These are phyloP conservation scores for Penicillium sp. DNA, from an alignment of 2,329 filamentous ascomycete species.

Conservation along the genomic window DNA sequence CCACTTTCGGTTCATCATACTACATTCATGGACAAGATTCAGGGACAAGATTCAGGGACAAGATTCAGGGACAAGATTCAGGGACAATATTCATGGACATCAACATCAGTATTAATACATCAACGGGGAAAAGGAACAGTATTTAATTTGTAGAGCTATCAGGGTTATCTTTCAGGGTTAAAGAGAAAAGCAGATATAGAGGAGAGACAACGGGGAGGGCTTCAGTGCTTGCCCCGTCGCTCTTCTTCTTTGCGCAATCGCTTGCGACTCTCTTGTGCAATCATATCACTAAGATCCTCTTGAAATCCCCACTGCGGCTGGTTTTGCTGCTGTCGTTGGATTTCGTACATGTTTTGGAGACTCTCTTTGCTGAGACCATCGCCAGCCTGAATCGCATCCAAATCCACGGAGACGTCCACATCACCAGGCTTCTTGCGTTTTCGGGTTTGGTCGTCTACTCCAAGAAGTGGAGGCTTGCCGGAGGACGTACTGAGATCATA, in stretches of 20 bases:
- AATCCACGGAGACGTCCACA: constrained; percentile 87
- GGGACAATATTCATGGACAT: no score
- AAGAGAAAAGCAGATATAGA: neutral
- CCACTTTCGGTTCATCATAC: neutral
- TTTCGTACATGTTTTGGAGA: constrained; percentile 77
- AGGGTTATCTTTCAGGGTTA: neutral
- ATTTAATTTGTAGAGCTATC: neutral
- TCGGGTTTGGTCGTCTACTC: constrained; percentile 71
- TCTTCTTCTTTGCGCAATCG: constrained; percentile 85
- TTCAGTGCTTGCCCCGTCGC: constrained; percentile 60
- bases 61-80: no score
- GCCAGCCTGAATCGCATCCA: constrained; percentile 72
- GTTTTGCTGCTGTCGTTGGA: constrained; percentile 63
- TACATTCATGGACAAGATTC: neutral
- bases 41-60: no score
- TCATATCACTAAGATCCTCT: constrained; percentile 94
- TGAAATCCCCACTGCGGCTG: constrained; percentile 75
- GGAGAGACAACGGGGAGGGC: neutral
- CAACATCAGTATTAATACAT: neutral
- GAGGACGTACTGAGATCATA: constrained; percentile 76
- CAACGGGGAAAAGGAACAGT: neutral
- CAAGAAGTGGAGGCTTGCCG: constrained; percentile 69
- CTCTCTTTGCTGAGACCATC: constrained; percentile 85
- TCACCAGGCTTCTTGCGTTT: constrained; percentile 97
- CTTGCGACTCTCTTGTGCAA: constrained; percentile 89